Evolutionary conservation across 768 basidiomycete genomes (phyloP).

Genomic region (Macrocybe gigantea): DNA sequence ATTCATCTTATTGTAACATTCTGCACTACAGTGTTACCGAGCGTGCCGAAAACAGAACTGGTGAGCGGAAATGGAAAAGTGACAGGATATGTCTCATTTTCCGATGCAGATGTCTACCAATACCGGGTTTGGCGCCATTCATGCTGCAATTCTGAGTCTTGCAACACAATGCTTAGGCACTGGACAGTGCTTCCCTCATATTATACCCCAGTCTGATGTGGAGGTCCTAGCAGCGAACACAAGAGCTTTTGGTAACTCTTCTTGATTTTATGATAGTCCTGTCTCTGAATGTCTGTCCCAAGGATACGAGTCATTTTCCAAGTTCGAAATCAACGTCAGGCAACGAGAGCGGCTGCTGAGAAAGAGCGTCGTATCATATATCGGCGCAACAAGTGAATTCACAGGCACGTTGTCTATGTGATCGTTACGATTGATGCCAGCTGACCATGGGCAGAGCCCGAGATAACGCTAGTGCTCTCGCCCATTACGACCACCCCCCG

Average conservation of each 20-base stretch:
- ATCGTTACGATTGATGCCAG: background rate
- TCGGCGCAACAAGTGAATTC: constrained; percentile 68
- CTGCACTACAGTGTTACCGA: constrained; percentile 59
- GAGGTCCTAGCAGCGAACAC: constrained; percentile 53
- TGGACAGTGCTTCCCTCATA: constrained; percentile 48
- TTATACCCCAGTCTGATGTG: constrained; percentile 60
- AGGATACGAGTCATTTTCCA: constrained; percentile 50
- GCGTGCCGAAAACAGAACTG: constrained; percentile 72
- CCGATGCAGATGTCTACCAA: constrained; percentile 45
- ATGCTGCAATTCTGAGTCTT: constrained; percentile 70
- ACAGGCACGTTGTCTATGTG: constrained; percentile 36
- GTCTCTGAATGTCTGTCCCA: background rate
- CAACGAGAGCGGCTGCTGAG: constrained; percentile 53
- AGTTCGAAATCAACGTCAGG: constrained; percentile 54
- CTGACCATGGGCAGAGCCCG: constrained; percentile 43
- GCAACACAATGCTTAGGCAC: constrained; percentile 66
- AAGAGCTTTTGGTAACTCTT: constrained; percentile 46
- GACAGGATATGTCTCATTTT: background rate
- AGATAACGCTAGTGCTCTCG: constrained; percentile 67
- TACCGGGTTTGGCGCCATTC: constrained; percentile 82
- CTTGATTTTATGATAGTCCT: background rate
- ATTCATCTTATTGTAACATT: constrained; percentile 74
- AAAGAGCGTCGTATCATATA: constrained; percentile 58
- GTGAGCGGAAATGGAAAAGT: constrained; percentile 34
- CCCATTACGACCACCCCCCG: constrained; percentile 55